A percentile compares a stretch with the other conserved stretches of the same genome.
These are phyloP conservation scores for Spergularia bocconei DNA, from an alignment of 148 eudicot genomes.

Conservation along the genomic window DNA sequence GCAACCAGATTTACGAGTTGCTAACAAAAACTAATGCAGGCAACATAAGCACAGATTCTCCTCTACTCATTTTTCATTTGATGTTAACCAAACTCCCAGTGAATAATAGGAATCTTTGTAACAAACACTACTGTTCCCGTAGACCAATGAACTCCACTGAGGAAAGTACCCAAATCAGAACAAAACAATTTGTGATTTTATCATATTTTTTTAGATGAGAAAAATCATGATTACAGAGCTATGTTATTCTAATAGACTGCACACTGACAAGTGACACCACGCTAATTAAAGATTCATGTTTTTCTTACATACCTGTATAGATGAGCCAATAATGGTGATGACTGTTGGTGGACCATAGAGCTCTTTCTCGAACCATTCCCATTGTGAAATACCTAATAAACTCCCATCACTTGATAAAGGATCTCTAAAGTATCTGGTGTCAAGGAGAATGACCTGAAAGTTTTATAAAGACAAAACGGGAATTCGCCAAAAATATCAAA, in stretches of 20 bases:
- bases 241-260: no score
- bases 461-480: conserved; percentile 14
- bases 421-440: conserved; percentile 76
- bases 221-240: no score
- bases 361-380: conserved; percentile 71
- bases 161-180: background rate
- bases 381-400: conserved; percentile 61
- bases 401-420: conserved; percentile 62
- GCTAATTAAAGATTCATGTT: background rate
- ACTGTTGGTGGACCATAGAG: conserved; percentile 51
- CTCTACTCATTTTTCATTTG: no score
- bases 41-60: background rate
- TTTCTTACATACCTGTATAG: conserved; percentile 53
- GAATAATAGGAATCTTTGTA: background rate
- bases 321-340: conserved; percentile 64
- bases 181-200: no score
- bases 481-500: conserved; percentile 1
- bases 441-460: conserved; percentile 68
- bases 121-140: background rate
- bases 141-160: background rate
- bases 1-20: background rate
- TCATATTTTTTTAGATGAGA: no score
- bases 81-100: no score
- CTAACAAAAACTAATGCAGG: background rate
- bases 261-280: no score